Conservation (phyloP, 2,329 filamentous ascomycete species). For the Clonostachys sp. region DNA sequence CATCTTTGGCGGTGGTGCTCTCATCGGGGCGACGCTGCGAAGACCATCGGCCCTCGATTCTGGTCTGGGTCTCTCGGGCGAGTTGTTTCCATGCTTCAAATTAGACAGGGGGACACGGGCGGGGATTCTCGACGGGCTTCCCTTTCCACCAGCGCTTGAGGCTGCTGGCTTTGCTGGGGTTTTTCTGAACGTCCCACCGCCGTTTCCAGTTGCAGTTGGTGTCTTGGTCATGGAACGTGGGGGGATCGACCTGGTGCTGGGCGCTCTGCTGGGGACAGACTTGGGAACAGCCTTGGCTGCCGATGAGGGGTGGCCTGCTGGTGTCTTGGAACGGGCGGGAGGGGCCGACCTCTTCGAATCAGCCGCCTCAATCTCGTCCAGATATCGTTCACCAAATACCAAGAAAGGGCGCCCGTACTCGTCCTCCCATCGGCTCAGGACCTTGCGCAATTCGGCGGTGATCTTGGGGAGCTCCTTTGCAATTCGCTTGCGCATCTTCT, state of each 20-base stretch:
- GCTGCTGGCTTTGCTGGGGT: constrained; percentile 15
- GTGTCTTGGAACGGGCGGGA: constrained; percentile 63
- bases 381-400: constrained; percentile 86
- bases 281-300: constrained; percentile 26
- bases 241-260: constrained; percentile 21
- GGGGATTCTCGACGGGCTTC: constrained; percentile 52
- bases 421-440: constrained; percentile 85
- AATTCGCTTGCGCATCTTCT: constrained; percentile 98
- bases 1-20: constrained; percentile 87
- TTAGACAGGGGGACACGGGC: constrained; percentile 65
- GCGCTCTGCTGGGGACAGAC: constrained; percentile 17
- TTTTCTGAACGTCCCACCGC: constrained; percentile 12
- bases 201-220: constrained; percentile 36
- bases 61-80: constrained; percentile 64
- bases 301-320: constrained; percentile 54
- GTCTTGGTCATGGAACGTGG: constrained; percentile 47
- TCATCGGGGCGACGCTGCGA: constrained; percentile 50
- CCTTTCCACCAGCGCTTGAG: constrained; percentile 14
- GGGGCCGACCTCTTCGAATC: constrained; percentile 55
- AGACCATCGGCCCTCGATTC: constrained; percentile 39
- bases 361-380: constrained; percentile 73
- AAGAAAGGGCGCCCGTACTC: constrained; percentile 92
- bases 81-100: constrained; percentile 70
- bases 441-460: constrained; percentile 73
- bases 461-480: constrained; percentile 94